Base-by-base conservation (phyloP, 495 filamentous ascomycete genomes). In the Podospora pseudocomata region DNA sequence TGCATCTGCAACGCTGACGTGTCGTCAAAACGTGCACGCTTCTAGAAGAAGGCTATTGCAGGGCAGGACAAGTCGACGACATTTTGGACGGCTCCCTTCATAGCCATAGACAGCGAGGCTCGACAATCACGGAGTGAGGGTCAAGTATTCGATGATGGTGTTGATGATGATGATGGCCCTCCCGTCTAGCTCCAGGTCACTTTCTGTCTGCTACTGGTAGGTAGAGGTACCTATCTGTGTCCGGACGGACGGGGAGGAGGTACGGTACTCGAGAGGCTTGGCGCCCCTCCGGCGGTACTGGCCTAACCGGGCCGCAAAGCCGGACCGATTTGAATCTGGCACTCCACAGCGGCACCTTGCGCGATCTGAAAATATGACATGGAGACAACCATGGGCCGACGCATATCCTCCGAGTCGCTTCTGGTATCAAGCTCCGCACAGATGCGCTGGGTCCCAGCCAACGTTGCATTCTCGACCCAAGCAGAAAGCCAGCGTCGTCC, bases 221-320 rank as follows among this genome's bases (percentile, higher is more conserved):
- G 23, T 23, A 23, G 23, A 23, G 23, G 1, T 1, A 23, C 23
- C 23, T 23, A 2, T 23, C 23, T 23, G 23, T 23, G 23, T 23
- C 23, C 1, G 23, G 23, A 23, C 23, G 23, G 23, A 23, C 23
- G 23, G 23, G 23, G 23, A 23, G 1, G 23, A 23, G 23, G 1
- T 2, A 23, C 1, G 23, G 23, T 23, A 56, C 56, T 15, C 39
- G 63, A 23, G 39, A 15, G 20, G 49, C 59, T 61, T 53, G 34
- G 68, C 23, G 39, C 4, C 53, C 57, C 66, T 66, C 56, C 39
- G 44, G 69, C 64, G 27, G 26, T 67, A 59, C 57, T 70, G 63
- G 65, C 65, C 57, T 66, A 53, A 56, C 66, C 74, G 74, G 74
- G 64, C 74, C 74, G 74, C 66, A 64, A 60, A 75, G 74, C 74